Base-by-base conservation (phyloP, 441 rosid genomes). In the Populus tomentosa region DNA sequence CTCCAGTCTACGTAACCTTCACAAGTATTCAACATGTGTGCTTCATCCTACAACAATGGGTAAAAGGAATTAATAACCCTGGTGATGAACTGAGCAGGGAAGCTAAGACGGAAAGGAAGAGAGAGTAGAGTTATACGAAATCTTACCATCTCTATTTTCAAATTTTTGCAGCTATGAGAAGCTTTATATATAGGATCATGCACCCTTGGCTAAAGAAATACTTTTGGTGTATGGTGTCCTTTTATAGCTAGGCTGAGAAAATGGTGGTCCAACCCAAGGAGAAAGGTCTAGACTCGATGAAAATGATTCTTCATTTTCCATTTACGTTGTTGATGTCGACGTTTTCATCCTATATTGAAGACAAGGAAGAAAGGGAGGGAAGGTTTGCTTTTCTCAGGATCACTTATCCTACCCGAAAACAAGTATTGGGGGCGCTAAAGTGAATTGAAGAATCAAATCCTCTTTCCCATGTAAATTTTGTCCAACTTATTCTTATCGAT, bases 1-100 rank as follows among this genome's bases (percentile, higher is more conserved):
- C 89, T 82, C 97, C 98, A 94, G 78, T 94, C 91, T 71, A 86
- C 83, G 56, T 91, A 91, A 35, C 93, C 94, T 79, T 89, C 88
- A 90, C 91, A 86, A 67, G 67, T 64, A 40, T 71, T 83, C 62
- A 75, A 63, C 70, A 56, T 76, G 38, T 76, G 75, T 72, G 85
- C 79, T 77, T 87, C 91, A 30, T 85, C 94, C 96, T 91, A 78
- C 61, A 84, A 56, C 18, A 1, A 53, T 16, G 20, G 56, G 56
- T 14, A 50, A 50, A 50, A 50, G 56, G 56, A 50, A 14, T 50
- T 50, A 50, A 50, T 50, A 14, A 10, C 46, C 46, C 13, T 38
- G 46, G 46, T 9, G 42, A 46, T 10, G 46, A 50, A 50, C 56
- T 50, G 56, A 14, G 7, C 18, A 16, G 56, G 5, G 56, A 50